Evolutionary conservation across 2,329 filamentous ascomycete species (phyloP), one percentile per base, ranked within the genome.

Genomic region (Neofusicoccum kwambonambiense): DNA sequence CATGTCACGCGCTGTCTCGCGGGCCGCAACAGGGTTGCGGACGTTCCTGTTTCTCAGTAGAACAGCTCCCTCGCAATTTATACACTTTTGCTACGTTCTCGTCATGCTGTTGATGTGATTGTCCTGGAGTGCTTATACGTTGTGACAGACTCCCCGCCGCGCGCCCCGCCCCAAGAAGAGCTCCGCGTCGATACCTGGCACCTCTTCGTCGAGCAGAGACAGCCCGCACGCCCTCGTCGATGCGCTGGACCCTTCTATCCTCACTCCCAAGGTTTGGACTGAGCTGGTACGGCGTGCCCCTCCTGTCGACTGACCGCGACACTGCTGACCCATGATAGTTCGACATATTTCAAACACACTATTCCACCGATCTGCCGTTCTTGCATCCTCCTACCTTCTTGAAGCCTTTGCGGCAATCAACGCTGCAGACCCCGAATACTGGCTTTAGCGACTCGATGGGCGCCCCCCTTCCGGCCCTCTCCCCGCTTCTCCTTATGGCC

Each of bases 301-400:
- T 57, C 15, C 19, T n/a, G 49, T 47, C 44, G 12, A 31, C 35
- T 66, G 67, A 66, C 69, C 45, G 31, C 11, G 44, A 45, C 52
- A 7, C 58, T 17, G 51, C 81, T 58, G 34, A 64, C 19, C 31
- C 6, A 4, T 13, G 9, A 13, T 19, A 64, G 73, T 89, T 90
- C 69, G 86, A 86, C 69, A 86, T 91, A 34, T 92, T 89, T 74
- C 87, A 89, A 70, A 80, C 88, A 47, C 89, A 92, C 72, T 92
- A 89, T 73, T 87, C 87, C 0, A 87, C 89, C 1, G 89, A 92
- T 72, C 81, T 92, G 44, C 87, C 89, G 0, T 92, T 92, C 70
- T 74, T 92, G 7, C 89, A 92, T 72, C 79, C 88, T 4, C 84
- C 86, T 2, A 89, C 85, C 0, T 86, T 91, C 68, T 76, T 85